phyloP scores from a whole-genome alignment of 2,329 filamentous ascomycete species.

The Fusarium keratoplasticum region DNA sequence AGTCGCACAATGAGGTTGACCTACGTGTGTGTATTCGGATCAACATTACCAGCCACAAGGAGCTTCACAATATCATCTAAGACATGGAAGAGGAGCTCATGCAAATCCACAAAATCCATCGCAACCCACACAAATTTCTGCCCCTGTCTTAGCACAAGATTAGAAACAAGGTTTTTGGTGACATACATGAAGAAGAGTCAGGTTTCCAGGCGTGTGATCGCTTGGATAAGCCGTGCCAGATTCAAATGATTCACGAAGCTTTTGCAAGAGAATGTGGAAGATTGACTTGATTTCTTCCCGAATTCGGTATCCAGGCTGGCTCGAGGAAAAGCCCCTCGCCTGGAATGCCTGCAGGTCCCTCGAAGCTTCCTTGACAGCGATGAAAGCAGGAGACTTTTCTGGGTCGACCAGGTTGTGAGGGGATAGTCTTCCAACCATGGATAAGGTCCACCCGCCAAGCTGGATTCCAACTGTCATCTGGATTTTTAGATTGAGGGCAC shows the following conservation, averaged over 20 bases:
- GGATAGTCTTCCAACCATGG: neutral
- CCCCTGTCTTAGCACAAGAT: no score
- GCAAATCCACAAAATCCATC: no score
- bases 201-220: no score
- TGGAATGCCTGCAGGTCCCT: no score
- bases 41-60: neutral
- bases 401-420: neutral
- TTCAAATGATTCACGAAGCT: no score
- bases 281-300: no score
- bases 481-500: neutral
- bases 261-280: no score
- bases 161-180: no score
- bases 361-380: neutral
- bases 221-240: no score
- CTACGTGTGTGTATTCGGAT: neutral
- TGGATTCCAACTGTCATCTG: neutral
- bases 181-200: no score
- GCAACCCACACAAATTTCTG: accelerated
- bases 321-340: no score
- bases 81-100: neutral
- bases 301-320: no score
- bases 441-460: neutral
- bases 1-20: neutral
- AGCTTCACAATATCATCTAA: neutral
- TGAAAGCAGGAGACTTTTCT: neutral